Conservation (phyloP, 345 rosid species). For the Odontarrhena argentea region DNA sequence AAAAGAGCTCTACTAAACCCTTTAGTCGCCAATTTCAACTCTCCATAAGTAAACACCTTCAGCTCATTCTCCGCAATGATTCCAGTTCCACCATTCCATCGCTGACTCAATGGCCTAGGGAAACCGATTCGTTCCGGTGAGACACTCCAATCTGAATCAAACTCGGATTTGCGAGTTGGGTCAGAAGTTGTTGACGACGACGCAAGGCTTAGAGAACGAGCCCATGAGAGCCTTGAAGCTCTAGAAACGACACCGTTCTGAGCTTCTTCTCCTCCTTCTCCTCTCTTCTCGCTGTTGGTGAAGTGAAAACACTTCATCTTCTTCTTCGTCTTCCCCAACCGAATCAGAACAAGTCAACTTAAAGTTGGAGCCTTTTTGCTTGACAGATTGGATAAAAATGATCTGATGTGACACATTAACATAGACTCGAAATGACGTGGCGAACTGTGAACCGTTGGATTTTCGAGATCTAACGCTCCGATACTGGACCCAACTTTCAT, state of each 20-base stretch:
- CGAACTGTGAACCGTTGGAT: slow-evolving; percentile 3
- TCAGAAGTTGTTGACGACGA: slow-evolving; percentile 71
- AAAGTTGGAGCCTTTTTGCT: slow-evolving; percentile 9
- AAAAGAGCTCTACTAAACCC: slow-evolving; percentile 73
- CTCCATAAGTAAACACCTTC: slow-evolving; percentile 65
- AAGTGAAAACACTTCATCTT: slow-evolving; percentile 96
- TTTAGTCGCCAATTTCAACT: slow-evolving; percentile 79
- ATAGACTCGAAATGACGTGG: slow-evolving; percentile 17
- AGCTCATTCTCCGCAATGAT: slow-evolving; percentile 59
- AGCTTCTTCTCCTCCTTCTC: slow-evolving; percentile 38
- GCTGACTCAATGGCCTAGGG: slow-evolving; percentile 57
- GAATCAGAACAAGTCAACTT: slow-evolving; percentile 33
- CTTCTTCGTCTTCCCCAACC: slow-evolving; percentile 13
- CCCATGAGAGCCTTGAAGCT: slow-evolving; percentile 78
- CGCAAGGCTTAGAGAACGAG: slow-evolving; percentile 87
- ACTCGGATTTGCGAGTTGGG: slow-evolving; percentile 78
- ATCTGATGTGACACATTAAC: slow-evolving; percentile 24
- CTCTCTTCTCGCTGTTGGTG: slow-evolving; percentile 65
- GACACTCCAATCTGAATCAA: slow-evolving; percentile 78
- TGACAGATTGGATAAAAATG: not conserved
- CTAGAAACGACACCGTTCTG: slow-evolving; percentile 48
- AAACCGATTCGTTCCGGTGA: slow-evolving; percentile 58
- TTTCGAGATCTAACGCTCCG: slow-evolving; percentile 9
- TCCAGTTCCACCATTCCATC: slow-evolving; percentile 44
- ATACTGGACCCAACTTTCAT: slow-evolving; percentile 20